These are phyloP conservation scores for Ceratobasidium sp. DNA, from an alignment of 1,284 basidiomycete species.

Conservation along the genomic window DNA sequence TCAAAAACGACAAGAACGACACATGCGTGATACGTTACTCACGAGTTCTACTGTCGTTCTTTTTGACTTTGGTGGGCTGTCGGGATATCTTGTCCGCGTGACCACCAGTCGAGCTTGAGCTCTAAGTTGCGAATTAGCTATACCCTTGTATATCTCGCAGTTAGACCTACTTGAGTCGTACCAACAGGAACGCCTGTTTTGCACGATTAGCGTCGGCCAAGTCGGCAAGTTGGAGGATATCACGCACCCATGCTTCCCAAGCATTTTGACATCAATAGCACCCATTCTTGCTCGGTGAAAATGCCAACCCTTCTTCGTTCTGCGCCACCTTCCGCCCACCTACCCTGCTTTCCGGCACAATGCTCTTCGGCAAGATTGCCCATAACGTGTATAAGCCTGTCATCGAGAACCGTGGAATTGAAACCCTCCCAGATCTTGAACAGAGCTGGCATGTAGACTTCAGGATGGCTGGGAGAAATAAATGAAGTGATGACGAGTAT, in stretches of 20 bases:
- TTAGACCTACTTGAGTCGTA: constrained; percentile 60
- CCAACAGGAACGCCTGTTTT: constrained; percentile 75
- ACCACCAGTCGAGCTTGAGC: constrained; percentile 64
- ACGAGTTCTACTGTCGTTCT: constrained; percentile 42
- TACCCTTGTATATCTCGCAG: constrained; percentile 19
- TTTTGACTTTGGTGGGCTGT: constrained; percentile 54
- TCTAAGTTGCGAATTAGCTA: constrained; percentile 54
- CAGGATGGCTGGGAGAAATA: constrained; percentile 70
- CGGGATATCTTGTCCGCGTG: constrained; percentile 65
- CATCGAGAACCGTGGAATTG: constrained; percentile 65
- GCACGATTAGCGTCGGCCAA: constrained; percentile 28
- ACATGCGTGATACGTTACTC: constrained; percentile 62
- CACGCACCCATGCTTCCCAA: constrained; percentile 83
- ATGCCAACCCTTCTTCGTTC: constrained; percentile 84
- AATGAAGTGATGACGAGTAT: constrained; percentile 77
- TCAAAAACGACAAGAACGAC: constrained; percentile 50
- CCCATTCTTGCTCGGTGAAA: constrained; percentile 87
- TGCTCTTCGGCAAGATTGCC: constrained; percentile 80
- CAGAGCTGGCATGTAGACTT: constrained; percentile 72
- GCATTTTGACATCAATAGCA: constrained; percentile 84
- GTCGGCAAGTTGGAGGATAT: background rate
- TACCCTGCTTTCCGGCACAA: constrained; percentile 64
- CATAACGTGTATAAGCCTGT: constrained; percentile 82
- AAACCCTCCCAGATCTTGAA: constrained; percentile 88
- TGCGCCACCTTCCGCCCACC: constrained; percentile 61